Percentiles rank a stretch among this genome's conserved stretches.
Conservation (phyloP, 495 filamentous ascomycete genomes). For the Rostrohypoxylon terebratum region DNA sequence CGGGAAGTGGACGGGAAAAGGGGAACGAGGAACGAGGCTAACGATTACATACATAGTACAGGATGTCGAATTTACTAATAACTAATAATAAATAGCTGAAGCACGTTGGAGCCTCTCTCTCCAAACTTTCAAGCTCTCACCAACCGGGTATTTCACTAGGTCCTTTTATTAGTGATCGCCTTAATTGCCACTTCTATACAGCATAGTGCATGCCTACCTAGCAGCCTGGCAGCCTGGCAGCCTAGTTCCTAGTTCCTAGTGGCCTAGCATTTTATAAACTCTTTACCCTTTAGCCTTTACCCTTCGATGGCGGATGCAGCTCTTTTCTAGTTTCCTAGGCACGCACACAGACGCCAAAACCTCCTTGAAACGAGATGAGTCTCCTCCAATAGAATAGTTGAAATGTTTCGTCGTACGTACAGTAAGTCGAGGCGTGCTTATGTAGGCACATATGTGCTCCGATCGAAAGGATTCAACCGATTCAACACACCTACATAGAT, state of each 20-base stretch:
- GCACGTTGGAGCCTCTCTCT: conserved; percentile 19
- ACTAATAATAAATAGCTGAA: conserved; percentile 8
- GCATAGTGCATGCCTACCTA: neutral
- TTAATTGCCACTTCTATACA: conserved; percentile 19
- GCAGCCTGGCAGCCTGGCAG: neutral
- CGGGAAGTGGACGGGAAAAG: neutral
- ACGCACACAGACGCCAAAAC: conserved; percentile 40
- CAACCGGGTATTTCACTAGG: conserved; percentile 34
- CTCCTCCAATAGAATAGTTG: conserved; percentile 10
- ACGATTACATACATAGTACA: conserved; percentile 4
- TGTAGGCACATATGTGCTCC: neutral
- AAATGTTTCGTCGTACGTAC: conserved; percentile 21
- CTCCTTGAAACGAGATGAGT: conserved; percentile 23
- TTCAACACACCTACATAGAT: too few relatives aligned
- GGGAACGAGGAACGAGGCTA: neutral
- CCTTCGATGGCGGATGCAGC: conserved; percentile 20
- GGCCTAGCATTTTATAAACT: too few relatives aligned
- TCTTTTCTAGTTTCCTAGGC: neutral
- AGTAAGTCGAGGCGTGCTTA: neutral
- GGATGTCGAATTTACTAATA: conserved; percentile 22
- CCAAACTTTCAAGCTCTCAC: conserved; percentile 24
- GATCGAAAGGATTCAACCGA: neutral
- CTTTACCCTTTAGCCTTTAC: too few relatives aligned
- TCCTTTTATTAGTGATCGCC: neutral
- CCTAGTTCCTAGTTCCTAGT: too few relatives aligned